Evolutionary conservation across 345 rosid genomes (phyloP).

Genomic region (Fremontodendron californicum): DNA sequence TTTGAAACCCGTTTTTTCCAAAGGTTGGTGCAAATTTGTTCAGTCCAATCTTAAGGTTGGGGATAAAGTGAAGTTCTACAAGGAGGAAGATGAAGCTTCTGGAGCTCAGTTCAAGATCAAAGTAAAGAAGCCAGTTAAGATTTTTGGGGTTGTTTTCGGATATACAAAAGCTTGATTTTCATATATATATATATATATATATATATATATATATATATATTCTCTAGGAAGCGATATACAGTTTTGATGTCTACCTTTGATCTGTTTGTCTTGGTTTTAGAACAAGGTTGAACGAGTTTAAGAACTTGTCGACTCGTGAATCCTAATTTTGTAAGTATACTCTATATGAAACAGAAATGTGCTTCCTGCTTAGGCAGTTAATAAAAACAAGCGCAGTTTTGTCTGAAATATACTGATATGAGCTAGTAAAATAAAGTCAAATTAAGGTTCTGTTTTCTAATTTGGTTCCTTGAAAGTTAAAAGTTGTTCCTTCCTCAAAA

Average conservation of each 20-base stretch:
- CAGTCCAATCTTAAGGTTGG: not conserved
- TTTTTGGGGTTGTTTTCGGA: conserved; percentile 12
- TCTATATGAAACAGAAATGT: not conserved
- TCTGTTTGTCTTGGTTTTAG: not conserved
- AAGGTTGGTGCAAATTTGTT: not conserved
- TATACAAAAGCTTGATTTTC: not conserved
- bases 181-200: too few relatives aligned
- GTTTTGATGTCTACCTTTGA: not conserved
- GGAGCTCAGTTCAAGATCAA: conserved; percentile 7
- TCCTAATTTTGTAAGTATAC: not conserved
- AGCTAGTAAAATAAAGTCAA: not conserved
- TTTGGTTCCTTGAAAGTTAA: too few relatives aligned
- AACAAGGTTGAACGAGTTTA: not conserved
- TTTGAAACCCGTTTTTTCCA: not conserved
- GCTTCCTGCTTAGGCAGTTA: not conserved
- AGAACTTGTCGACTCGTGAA: not conserved
- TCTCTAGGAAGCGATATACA: not conserved
- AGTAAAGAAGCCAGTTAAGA: conserved; percentile 5
- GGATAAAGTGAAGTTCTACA: conserved; percentile 5
- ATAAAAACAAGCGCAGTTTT: not conserved
- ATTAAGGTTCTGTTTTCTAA: not conserved
- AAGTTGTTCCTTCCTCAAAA: too few relatives aligned
- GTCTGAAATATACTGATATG: not conserved
- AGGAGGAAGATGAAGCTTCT: not conserved
- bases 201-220: too few relatives aligned